These are phyloP conservation scores for Penicillium hesseltinei DNA, from an alignment of 2,329 filamentous ascomycete species.

Conservation along the genomic window DNA sequence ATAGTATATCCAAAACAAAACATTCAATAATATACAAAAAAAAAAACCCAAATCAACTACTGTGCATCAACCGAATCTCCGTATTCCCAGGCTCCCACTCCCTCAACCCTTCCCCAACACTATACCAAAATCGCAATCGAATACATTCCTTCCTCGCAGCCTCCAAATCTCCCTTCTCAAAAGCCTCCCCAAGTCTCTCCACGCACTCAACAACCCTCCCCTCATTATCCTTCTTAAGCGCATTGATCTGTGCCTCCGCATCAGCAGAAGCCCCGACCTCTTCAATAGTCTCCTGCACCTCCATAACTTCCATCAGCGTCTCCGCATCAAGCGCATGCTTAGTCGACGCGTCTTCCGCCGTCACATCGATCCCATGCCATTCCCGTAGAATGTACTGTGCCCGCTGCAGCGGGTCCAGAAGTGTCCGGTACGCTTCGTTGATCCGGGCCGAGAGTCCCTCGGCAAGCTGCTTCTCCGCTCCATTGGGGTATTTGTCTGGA, in stretches of 20 bases:
- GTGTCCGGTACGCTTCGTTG: slow-evolving; percentile 88
- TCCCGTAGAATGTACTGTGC: slow-evolving; percentile 82
- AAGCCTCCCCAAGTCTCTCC: slow-evolving; percentile 60
- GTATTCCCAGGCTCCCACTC: slow-evolving; percentile 78
- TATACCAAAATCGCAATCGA: slow-evolving; percentile 83
- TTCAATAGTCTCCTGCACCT: slow-evolving; percentile 74
- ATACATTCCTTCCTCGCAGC: slow-evolving; percentile 70
- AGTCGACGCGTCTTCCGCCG: slow-evolving; percentile 69
- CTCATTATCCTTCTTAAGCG: slow-evolving; percentile 67
- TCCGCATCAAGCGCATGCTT: slow-evolving; percentile 67
- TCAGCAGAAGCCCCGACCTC: slow-evolving; percentile 53
- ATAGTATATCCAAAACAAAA: background rate
- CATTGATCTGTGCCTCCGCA: slow-evolving; percentile 60
- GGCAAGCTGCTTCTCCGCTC: slow-evolving; percentile 56
- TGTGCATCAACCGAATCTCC: slow-evolving; percentile 54
- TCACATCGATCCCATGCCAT: slow-evolving; percentile 68
- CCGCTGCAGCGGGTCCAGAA: slow-evolving; percentile 71
- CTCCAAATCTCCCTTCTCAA: slow-evolving; percentile 64
- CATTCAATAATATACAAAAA: slow-evolving; percentile 5
- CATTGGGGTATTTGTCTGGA: slow-evolving; percentile 50
- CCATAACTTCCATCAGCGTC: slow-evolving; percentile 81
- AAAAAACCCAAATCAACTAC: slow-evolving; percentile 28
- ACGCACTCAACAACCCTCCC: slow-evolving; percentile 64
- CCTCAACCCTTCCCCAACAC: slow-evolving; percentile 74
- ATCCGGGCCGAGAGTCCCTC: slow-evolving; percentile 78